Base-by-base conservation (phyloP, 169 alveolate genomes). In the Prorocentrum cordatum region DNA sequence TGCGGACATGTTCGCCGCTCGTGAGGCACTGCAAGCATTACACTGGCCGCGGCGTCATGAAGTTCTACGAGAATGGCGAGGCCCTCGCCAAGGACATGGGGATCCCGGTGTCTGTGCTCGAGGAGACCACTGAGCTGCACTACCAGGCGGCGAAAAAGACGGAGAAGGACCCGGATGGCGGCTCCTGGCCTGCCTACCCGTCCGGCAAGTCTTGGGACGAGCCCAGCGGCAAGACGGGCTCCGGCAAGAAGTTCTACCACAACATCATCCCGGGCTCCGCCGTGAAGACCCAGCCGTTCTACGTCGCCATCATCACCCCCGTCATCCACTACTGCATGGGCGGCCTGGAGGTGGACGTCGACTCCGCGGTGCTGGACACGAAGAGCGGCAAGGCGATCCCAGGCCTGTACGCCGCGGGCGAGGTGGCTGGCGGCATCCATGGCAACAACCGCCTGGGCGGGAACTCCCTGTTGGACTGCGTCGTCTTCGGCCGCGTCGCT, bases 111-210 rank as follows among this genome's bases (percentile, higher is more conserved):
- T 14, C 5, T n/a, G n/a, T n/a, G n/a, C n/a, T n/a, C n/a, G n/a
- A n/a, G n/a, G n/a, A n/a, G n/a, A n/a, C n/a, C n/a, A n/a, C n/a
- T n/a, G 66, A 75, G 73, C 33, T 12, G 29, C 86, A 75, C 61
- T 75, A 26, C 39, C 72, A 75, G 58, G 71, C 86, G 32, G 86
- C 86, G 39, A 75, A 75, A 72, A 75, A 75, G 83, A 38, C 64
- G 32, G 61, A 39, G 61, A 75, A 45, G 58, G 93, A 93, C 88
- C 92, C 92, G 59, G 91, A 92, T n/a, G 85, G 77, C 29, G 92
- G 66, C 22, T 89, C 93, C 3, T 68, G 27, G 24, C 92, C 91
- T 22, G 79, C 82, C 33, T 93, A 92, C 73, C 92, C 79, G 22
- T 91, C 59, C 64, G 93, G 93, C 58, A 93, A 91, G 66, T 20